A percentile compares a stretch with the other conserved stretches of the same genome.
Conservation (phyloP, 495 filamentous ascomycete genomes). For the Tetracladium setigerum region DNA sequence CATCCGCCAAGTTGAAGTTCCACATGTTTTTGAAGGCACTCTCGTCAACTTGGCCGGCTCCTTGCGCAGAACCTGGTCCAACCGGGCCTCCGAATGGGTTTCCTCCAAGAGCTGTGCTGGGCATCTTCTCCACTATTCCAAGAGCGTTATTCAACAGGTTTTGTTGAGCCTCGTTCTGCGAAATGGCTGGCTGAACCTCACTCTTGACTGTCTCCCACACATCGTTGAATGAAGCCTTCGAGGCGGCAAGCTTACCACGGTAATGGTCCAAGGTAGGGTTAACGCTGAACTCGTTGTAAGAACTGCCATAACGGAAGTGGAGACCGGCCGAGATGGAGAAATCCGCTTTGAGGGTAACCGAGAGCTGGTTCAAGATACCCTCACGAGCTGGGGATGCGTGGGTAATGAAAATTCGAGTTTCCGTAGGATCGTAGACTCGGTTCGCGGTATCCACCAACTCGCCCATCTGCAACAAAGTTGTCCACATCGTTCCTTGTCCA, state of each 20-base stretch:
- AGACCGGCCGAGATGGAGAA: constrained; percentile 97
- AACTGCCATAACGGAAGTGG: constrained; percentile 98
- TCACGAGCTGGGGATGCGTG: constrained; percentile 96
- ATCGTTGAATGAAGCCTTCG: constrained; percentile 97
- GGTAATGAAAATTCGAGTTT: constrained; percentile 96
- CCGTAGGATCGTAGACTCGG: constrained; percentile 94
- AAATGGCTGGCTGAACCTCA: constrained; percentile 89
- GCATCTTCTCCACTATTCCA: constrained; percentile 93
- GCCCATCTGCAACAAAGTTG: constrained; percentile 95
- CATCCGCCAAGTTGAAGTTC: constrained; percentile 99
- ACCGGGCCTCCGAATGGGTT: constrained; percentile 91
- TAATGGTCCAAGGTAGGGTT: constrained; percentile 98
- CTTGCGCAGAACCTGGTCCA: constrained; percentile 56
- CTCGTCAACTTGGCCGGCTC: constrained; percentile 87
- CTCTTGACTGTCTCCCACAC: constrained; percentile 98
- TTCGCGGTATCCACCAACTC: constrained; percentile 97
- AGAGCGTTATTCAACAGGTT: constrained; percentile 83
- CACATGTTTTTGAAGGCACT: constrained; percentile 99
- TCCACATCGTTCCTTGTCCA: constrained; percentile 99
- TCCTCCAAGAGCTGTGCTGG: constrained; percentile 82
- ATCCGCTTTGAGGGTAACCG: constrained; percentile 94
- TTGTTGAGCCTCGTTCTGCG: constrained; percentile 87
- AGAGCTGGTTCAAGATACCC: constrained; percentile 95
- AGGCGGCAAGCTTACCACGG: constrained; percentile 97
- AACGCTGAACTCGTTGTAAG: constrained; percentile 99